phyloP scores from a whole-genome alignment of 2,329 filamentous ascomycete species.

The Cercospora beticola region DNA sequence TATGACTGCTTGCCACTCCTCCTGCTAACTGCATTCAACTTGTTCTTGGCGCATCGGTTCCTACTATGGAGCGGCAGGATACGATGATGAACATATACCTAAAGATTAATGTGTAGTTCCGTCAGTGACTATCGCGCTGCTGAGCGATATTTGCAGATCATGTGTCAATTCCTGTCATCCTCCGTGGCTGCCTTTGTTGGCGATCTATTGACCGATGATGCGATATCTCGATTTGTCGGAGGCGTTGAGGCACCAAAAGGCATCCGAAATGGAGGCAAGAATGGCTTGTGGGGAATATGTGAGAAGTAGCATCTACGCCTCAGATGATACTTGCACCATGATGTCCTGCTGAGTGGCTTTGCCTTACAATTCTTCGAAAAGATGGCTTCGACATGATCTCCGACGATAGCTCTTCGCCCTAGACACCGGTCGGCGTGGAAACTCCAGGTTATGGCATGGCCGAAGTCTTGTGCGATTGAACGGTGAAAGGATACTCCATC shows the following conservation, averaged over 20 bases:
- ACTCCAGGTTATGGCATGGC: too few relatives aligned
- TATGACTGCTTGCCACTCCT: constrained; percentile 45
- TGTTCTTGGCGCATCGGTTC: constrained; percentile 45
- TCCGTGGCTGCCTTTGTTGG: background rate
- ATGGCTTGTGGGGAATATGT: background rate
- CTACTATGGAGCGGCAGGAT: constrained; percentile 35
- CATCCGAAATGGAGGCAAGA: background rate
- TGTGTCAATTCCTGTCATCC: background rate
- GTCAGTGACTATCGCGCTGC: background rate
- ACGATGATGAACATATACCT: constrained; percentile 4
- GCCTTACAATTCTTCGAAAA: too few relatives aligned
- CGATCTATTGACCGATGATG: background rate
- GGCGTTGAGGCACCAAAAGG: background rate
- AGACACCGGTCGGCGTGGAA: too few relatives aligned
- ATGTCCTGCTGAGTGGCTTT: background rate
- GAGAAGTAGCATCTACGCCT: background rate
- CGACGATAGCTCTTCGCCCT: too few relatives aligned
- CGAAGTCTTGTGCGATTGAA: too few relatives aligned
- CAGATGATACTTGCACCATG: background rate
- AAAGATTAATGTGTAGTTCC: background rate
- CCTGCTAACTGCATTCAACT: constrained; percentile 43
- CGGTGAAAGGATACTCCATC: background rate
- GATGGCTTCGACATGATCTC: too few relatives aligned
- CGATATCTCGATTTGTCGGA: background rate
- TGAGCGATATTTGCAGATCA: background rate